Percentiles rank a stretch among this genome's conserved stretches.
Conservation (phyloP, 768 basidiomycete genomes). For the Filobasidium floriforme region DNA sequence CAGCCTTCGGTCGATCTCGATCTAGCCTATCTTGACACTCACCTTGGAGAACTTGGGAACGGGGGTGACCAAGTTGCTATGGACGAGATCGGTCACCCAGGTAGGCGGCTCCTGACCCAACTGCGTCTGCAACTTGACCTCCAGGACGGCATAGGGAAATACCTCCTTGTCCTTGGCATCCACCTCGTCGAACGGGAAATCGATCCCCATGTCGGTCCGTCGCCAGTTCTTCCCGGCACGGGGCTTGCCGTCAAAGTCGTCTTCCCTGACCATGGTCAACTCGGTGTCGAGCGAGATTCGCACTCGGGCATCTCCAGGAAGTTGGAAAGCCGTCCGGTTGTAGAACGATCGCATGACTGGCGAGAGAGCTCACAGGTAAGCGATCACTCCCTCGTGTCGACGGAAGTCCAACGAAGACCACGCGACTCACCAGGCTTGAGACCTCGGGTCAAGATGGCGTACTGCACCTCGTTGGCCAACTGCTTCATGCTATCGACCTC, state of each 20-base stretch:
- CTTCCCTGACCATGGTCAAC: conserved; percentile 86
- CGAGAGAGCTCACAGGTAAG: neutral
- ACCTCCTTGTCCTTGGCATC: conserved; percentile 72
- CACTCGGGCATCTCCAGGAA: conserved; percentile 96
- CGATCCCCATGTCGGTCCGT: conserved; percentile 83
- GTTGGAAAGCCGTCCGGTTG: conserved; percentile 96
- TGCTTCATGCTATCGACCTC: conserved; percentile 93
- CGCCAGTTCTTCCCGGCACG: conserved; percentile 90
- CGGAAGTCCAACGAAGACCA: neutral
- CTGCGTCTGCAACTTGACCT: conserved; percentile 96
- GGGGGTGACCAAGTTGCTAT: conserved; percentile 89
- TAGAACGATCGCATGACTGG: conserved; percentile 94
- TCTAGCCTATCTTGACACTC: neutral
- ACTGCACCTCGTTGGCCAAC: conserved; percentile 94
- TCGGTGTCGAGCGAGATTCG: conserved; percentile 98
- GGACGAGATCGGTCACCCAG: conserved; percentile 95
- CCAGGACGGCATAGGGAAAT: conserved; percentile 94
- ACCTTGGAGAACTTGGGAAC: conserved; percentile 85
- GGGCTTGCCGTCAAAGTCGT: conserved; percentile 78
- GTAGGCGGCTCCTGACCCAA: conserved; percentile 88
- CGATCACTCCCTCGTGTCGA: neutral
- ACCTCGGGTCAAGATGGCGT: conserved; percentile 71
- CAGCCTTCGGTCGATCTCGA: neutral
- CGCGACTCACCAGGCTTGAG: conserved; percentile 66
- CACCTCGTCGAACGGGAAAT: conserved; percentile 77